A percentile compares a stretch with the other conserved stretches of the same genome.
Conservation (phyloP, 129 eudicot species). For the Artemisia tridentata region DNA sequence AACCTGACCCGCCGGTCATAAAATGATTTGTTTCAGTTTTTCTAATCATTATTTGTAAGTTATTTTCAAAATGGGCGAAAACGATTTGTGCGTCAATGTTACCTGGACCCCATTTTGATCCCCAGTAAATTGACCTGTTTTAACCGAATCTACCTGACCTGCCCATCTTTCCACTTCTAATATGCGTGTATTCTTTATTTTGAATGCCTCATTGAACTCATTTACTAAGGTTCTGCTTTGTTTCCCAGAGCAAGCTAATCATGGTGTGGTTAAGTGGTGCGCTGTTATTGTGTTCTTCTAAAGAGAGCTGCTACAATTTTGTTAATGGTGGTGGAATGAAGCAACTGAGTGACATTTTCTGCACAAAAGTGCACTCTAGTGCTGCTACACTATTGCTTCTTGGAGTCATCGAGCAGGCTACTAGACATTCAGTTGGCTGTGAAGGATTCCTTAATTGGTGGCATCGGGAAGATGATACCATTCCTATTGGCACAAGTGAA, state of each 20-base stretch:
- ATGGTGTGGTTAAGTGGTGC: constrained; percentile 71
- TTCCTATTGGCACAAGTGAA: constrained; percentile 80
- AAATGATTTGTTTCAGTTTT: too few relatives aligned
- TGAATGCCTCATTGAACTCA: background rate
- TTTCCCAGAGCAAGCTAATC: constrained; percentile 54
- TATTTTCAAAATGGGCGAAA: too few relatives aligned
- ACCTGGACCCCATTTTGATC: too few relatives aligned
- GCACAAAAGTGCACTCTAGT: constrained; percentile 44
- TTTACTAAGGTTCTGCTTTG: constrained; percentile 6
- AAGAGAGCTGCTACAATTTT: constrained; percentile 89
- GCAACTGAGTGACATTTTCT: constrained; percentile 60
- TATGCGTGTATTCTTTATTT: constrained; percentile 1
- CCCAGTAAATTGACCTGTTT: too few relatives aligned
- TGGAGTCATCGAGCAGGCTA: constrained; percentile 88
- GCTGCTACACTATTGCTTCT: constrained; percentile 63
- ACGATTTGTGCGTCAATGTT: too few relatives aligned
- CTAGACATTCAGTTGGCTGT: constrained; percentile 83
- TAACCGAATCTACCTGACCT: background rate
- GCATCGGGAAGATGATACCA: constrained; percentile 83
- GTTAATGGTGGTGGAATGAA: constrained; percentile 89
- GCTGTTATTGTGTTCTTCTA: constrained; percentile 66
- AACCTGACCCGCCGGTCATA: too few relatives aligned
- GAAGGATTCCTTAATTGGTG: constrained; percentile 98
- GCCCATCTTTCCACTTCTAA: background rate
- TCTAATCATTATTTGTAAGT: too few relatives aligned